A percentile compares a stretch with the other conserved stretches of the same genome.
phyloP scores from a whole-genome alignment of 805 yeast genomes.

The Sugiyamaella americana region DNA sequence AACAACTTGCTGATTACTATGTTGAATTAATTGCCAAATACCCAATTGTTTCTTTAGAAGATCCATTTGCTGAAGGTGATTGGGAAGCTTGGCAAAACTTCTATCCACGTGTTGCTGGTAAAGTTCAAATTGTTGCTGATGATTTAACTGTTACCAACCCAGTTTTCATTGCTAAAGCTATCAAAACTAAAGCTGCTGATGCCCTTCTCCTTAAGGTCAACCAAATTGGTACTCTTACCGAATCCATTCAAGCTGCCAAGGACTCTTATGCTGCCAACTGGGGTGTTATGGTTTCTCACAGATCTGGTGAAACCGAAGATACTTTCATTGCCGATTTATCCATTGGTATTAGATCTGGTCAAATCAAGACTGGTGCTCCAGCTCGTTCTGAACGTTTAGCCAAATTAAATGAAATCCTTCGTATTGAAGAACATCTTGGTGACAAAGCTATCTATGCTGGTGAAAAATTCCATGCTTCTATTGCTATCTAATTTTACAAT shows the following conservation, averaged over 20 bases:
- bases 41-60: constrained; percentile 98
- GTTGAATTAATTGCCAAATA: constrained; percentile 71
- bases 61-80: constrained; percentile 99
- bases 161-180: constrained; percentile 87
- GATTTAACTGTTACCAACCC: constrained; percentile 99
- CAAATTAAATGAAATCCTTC: constrained; percentile 95
- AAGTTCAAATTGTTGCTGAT: constrained; percentile 92
- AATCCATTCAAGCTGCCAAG: constrained; percentile 95
- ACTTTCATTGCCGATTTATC: constrained; percentile 95
- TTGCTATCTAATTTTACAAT: constrained; percentile 34
- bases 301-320: constrained; percentile 99
- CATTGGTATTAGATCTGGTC: constrained; percentile 98
- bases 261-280: constrained; percentile 94
- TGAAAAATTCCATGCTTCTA: constrained; percentile 66
- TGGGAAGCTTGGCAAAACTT: constrained; percentile 97
- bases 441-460: constrained; percentile 97
- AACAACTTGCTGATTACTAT: constrained; percentile 82
- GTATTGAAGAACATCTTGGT: constrained; percentile 98
- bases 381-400: constrained; percentile 99
- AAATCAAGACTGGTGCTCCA: constrained; percentile 99
- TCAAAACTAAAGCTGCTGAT: constrained; percentile 92
- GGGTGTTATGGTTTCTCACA: constrained; percentile 99
- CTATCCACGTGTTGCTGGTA: constrained; percentile 44
- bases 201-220: constrained; percentile 94
- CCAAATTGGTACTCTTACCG: constrained; percentile 96